Evolutionary conservation across 306 rosid genomes (phyloP), one percentile per base, ranked within the genome.

Genomic region (Neltuma alba): DNA sequence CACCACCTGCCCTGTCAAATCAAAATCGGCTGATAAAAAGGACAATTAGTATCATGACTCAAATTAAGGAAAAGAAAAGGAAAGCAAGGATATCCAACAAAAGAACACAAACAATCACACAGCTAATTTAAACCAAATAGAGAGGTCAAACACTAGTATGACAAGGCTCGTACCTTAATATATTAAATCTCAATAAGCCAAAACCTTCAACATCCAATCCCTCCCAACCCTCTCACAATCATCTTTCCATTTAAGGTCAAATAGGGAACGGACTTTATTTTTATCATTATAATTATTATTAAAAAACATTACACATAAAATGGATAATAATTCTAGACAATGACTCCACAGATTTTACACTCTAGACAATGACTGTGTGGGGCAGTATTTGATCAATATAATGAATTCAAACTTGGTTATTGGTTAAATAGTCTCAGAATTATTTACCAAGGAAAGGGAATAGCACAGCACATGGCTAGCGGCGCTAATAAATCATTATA

Each of bases 1-100:
- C 8, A 94, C 98, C 89, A 94, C 70, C 62, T 94, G 97, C 71
- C 98, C 98, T 13, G 98, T 94, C 85, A 92, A 84, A 88, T 94
- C 98, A 86, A 91, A 94, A 86, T 94, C 98, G 80, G 97, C 98
- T 92, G 91, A 85, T 83, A 38, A 85, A 47, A 85, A 63, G 79
- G 76, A 81, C 48, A 74, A 60, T 81, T 77, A 89, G 86, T 44
- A 81, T 68, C 62, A 16, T 55, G 45, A 72, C 27, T 13, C 50
- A 64, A 58, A 63, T 34, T 18, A 60, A 42, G 55, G 18, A 52
- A 18, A 77, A 77, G 57, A 89, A 47, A 28, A 48, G n/a, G 7
- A 58, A 61, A 78, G 33, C n/a, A 42, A 38, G 23, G 15, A 52
- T 50, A 52, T 41, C 75, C 58, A 57, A 11, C 6, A 42, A 31